Percentiles rank a stretch among this genome's conserved stretches.
phyloP scores from a whole-genome alignment of 2,329 filamentous ascomycete species.

The Bipolaris oryzae region DNA sequence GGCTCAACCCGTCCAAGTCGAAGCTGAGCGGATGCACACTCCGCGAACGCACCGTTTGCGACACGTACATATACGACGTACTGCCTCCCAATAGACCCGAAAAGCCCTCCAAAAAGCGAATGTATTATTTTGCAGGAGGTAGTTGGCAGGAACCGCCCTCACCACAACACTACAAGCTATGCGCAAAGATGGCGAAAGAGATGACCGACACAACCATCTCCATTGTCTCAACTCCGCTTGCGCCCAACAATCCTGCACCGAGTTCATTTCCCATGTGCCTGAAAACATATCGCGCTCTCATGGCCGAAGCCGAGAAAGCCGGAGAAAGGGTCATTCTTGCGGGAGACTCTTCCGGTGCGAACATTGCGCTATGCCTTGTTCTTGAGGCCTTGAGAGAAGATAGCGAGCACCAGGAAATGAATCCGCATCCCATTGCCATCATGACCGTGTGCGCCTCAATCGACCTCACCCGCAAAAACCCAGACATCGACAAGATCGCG shows the following conservation, averaged over 20 bases:
- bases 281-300: constrained; percentile 52
- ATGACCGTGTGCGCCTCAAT: constrained; percentile 58
- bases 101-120: constrained; percentile 34
- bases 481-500: constrained; percentile 50
- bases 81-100: constrained; percentile 21
- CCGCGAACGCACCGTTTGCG: constrained; percentile 51
- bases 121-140: constrained; percentile 64
- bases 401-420: constrained; percentile 7
- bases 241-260: constrained; percentile 59
- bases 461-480: constrained; percentile 56
- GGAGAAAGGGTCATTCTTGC: constrained; percentile 56
- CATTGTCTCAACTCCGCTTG: constrained; percentile 61
- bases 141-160: constrained; percentile 61
- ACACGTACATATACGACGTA: constrained; percentile 56
- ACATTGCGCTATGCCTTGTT: constrained; percentile 55
- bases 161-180: constrained; percentile 60
- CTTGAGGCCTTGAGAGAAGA: constrained; percentile 49
- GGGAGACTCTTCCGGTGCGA: constrained; percentile 64
- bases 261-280: constrained; percentile 56
- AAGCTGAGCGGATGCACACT: constrained; percentile 44
- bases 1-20: constrained; percentile 46
- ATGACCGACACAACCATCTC: constrained; percentile 53
- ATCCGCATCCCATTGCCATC: constrained; percentile 45
- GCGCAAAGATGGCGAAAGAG: constrained; percentile 53
- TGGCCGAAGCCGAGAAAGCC: constrained; percentile 48